Evolutionary conservation across 441 rosid species (phyloP).

Genomic region (Populus hybrid): DNA sequence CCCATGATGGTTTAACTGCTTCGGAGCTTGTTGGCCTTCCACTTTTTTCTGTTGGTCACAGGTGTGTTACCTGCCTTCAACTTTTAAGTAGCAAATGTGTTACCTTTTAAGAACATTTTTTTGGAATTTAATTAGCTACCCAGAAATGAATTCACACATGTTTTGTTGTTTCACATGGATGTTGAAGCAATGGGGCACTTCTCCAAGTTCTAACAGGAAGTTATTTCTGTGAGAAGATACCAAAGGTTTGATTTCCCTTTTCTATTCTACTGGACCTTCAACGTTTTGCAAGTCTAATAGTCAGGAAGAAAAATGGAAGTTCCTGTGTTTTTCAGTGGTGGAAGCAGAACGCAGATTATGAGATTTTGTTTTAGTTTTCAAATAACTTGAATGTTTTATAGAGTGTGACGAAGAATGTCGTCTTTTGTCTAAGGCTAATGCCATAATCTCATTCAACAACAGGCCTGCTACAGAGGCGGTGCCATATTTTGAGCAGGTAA

Average conservation of each 20-base stretch:
- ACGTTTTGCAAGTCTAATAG: conserved; percentile 3
- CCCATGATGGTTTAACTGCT: conserved; percentile 50
- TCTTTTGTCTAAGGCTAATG: conserved; percentile 84
- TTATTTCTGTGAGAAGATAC: conserved; percentile 81
- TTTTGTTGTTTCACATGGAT: conserved; percentile 10
- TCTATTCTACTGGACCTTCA: conserved; percentile 1
- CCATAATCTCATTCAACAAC: conserved; percentile 88
- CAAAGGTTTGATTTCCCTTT: conserved; percentile 56
- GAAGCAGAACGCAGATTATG: conserved; percentile 20
- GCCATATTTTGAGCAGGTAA: conserved; percentile 95
- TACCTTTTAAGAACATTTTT: neutral
- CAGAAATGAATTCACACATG: neutral
- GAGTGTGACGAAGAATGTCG: conserved; percentile 43
- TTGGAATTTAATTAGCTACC: neutral
- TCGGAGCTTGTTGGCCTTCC: conserved; percentile 62
- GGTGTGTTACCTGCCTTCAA: conserved; percentile 34
- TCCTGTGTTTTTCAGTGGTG: conserved; percentile 9
- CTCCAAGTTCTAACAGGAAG: conserved; percentile 86
- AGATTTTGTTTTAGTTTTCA: conserved; percentile 23
- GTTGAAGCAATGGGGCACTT: conserved; percentile 85
- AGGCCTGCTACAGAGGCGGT: conserved; percentile 96
- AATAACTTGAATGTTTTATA: conserved; percentile 19
- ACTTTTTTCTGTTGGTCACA: conserved; percentile 83
- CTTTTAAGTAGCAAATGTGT: neutral
- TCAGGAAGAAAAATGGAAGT: conserved; percentile 5